These are phyloP conservation scores for Sphaerulina vaccinii DNA, from an alignment of 2,329 filamentous ascomycete genomes.

Conservation along the genomic window DNA sequence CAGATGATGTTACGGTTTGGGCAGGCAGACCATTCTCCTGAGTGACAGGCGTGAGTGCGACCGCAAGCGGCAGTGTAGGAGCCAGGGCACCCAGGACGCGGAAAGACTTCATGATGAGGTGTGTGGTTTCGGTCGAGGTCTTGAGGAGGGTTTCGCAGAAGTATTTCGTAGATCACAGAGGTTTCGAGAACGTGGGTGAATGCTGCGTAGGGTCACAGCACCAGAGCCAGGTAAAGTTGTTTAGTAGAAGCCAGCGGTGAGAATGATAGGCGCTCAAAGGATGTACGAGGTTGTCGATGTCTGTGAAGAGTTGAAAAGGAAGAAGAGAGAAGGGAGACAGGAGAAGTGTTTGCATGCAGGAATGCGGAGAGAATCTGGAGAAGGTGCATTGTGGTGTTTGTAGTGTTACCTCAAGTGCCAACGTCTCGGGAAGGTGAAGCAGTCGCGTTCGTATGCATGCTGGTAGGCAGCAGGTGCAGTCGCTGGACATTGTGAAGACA, in stretches of 20 bases:
- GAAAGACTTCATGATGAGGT: neutral
- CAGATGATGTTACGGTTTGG: too few relatives aligned
- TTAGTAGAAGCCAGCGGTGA: neutral
- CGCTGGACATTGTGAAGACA: too few relatives aligned
- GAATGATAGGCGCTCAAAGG: constrained; percentile 11
- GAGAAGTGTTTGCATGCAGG: neutral
- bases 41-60: constrained; percentile 13
- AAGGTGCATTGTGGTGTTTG: too few relatives aligned
- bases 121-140: neutral
- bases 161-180: neutral
- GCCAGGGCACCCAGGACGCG: neutral
- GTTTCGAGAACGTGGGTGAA: neutral
- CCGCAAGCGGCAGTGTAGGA: neutral
- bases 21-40: constrained; percentile 11
- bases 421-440: too few relatives aligned
- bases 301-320: neutral
- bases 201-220: neutral
- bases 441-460: too few relatives aligned
- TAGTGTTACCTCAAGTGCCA: too few relatives aligned
- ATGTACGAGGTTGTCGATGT: neutral
- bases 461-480: too few relatives aligned
- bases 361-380: neutral
- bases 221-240: neutral
- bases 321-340: neutral
- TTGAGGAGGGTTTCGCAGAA: neutral